Evolutionary conservation across 192 early-diverging fungal species (phyloP), one percentile per base, ranked within the genome.

Genomic region (Umbelopsis isabellina): DNA sequence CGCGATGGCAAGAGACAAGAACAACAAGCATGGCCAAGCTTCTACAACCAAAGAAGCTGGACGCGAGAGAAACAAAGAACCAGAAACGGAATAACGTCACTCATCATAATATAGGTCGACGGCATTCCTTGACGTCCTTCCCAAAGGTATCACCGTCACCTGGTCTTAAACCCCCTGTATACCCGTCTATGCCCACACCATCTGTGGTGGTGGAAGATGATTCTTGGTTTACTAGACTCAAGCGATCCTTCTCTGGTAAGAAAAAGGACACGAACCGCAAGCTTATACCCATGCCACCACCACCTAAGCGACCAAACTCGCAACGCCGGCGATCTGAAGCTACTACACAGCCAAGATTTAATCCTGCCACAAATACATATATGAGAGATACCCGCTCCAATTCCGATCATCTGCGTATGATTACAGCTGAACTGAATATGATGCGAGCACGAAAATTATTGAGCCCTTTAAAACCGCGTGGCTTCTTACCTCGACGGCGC

Each of bases 361-460:
- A 75, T 25, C 69, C 74, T 58, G 74, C 27, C 20, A 75, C 74
- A 20, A 75, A 75, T 53, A 75, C 74, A 4, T 75, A 75, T 33
- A 65, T 41, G 47, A 65, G 84, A 49, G 84, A 85, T 67, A 79
- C 79, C 46, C 74, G 84, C 49, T 79, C 77, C 47, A 85, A 85
- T 66, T 58, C 84, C 2, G 81, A 78, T 76, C 82, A 85, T 68
- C 64, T 85, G 20, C 77, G 84, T 20, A 85, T 85, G 79, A 85
- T 85, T 68, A 75, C 81, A 35, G 74, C 81, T 25, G 84, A 85
- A 75, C 47, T 85, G 47, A 83, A 82, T 67, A 85, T 85, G 84
- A 85, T 85, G 66, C 77, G 82, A 1, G 46, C 79, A 21, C 72
- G 81, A 46, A 85, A 85, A 48, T 47, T 85, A 47, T 65, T 81